A percentile compares a stretch with the other conserved stretches of the same genome.
Evolutionary conservation across 2,329 filamentous ascomycete species (phyloP).

Genomic region (Ascomycota sp.): DNA sequence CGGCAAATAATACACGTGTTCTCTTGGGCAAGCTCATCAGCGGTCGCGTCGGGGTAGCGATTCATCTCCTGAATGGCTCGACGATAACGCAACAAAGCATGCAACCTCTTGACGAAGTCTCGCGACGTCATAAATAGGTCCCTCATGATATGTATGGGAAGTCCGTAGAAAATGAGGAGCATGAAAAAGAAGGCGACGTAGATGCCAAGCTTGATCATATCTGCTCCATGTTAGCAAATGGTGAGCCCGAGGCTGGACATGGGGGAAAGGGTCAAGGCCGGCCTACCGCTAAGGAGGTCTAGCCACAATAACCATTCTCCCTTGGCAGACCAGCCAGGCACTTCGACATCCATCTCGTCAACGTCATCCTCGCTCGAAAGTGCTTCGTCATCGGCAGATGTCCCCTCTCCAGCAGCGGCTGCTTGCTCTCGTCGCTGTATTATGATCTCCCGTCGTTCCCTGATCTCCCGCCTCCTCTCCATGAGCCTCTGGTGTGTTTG

Average conservation of each 20-base stretch:
- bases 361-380: constrained; percentile 52
- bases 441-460: constrained; percentile 33
- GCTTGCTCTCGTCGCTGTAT: constrained; percentile 26
- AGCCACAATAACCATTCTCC: constrained; percentile 80
- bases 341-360: constrained; percentile 85
- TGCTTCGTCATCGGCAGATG: constrained; percentile 24
- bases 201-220: constrained; percentile 77
- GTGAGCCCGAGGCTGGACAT: constrained; percentile 4
- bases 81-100: constrained; percentile 73
- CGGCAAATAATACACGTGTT: constrained; percentile 96
- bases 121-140: constrained; percentile 88
- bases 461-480: constrained; percentile 47
- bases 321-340: constrained; percentile 91
- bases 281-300: constrained; percentile 62
- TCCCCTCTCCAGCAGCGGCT: constrained; percentile 35
- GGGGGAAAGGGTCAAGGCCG: constrained; percentile 7
- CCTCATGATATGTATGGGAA: constrained; percentile 90
- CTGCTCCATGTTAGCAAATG: constrained; percentile 18
- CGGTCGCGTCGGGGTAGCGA: constrained; percentile 74
- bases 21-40: constrained; percentile 65
- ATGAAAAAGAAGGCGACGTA: constrained; percentile 89
- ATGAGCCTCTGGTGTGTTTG: constrained; percentile 53
- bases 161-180: constrained; percentile 78
- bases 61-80: constrained; percentile 92
- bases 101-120: constrained; percentile 77